phyloP scores from a whole-genome alignment of 805 yeast species.

The Kuraishia capsulata region DNA sequence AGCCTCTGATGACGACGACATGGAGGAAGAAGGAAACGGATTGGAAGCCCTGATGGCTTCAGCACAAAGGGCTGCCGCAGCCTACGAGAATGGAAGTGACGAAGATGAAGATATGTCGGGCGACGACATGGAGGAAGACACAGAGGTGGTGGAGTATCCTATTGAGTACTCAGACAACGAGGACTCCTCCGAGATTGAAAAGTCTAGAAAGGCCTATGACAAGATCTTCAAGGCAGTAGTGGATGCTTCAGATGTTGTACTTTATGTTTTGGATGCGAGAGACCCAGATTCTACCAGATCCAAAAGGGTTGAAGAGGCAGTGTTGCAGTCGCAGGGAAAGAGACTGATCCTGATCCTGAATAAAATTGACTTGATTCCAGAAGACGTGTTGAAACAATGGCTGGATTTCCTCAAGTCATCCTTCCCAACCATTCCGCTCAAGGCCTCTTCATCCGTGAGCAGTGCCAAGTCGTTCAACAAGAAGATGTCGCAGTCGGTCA shows the following conservation, averaged over 20 bases:
- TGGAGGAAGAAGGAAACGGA: background rate
- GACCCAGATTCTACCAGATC: slow-evolving; percentile 96
- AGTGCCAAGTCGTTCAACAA: slow-evolving; percentile 64
- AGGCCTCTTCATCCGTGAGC: slow-evolving; percentile 68
- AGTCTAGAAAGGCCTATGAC: background rate
- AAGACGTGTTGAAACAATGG: slow-evolving; percentile 79
- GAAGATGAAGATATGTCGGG: slow-evolving; percentile 17
- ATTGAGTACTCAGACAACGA: slow-evolving; percentile 21
- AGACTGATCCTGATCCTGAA: slow-evolving; percentile 80
- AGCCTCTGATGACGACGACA: background rate
- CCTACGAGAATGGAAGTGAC: background rate
- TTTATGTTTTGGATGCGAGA: slow-evolving; percentile 94
- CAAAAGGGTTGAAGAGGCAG: slow-evolving; percentile 82
- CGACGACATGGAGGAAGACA: background rate
- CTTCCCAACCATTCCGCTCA: slow-evolving; percentile 89
- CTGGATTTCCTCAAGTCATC: slow-evolving; percentile 63
- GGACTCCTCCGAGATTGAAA: background rate
- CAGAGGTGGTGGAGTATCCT: background rate
- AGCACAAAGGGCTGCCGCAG: background rate
- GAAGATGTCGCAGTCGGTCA: slow-evolving; percentile 57
- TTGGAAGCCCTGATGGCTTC: background rate
- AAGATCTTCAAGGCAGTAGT: slow-evolving; percentile 24
- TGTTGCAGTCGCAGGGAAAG: slow-evolving; percentile 70
- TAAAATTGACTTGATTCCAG: slow-evolving; percentile 90
- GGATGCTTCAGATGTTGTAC: slow-evolving; percentile 82